phyloP scores from a whole-genome alignment of 78 protist genomes.

The Dictyostelium firmibasis region DNA sequence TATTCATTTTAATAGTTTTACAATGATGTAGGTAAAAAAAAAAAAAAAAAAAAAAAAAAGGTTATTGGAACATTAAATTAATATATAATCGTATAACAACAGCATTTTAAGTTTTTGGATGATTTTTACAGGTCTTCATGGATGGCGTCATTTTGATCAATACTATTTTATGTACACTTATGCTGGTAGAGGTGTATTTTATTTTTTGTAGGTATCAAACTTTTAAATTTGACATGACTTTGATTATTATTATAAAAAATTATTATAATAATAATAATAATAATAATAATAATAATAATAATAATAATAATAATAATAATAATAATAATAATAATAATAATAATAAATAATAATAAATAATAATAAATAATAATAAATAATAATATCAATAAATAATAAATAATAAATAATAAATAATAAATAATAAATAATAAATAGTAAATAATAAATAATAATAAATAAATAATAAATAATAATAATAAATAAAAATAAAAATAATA shows the following conservation, averaged over 20 bases:
- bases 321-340: not conserved
- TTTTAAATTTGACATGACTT: too few relatives aligned
- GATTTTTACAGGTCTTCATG: conserved; percentile 39
- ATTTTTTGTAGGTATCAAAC: conserved; percentile 31
- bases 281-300: not conserved
- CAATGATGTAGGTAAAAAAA: not conserved
- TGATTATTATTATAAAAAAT: too few relatives aligned
- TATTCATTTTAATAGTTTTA: conserved; percentile 1
- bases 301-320: too few relatives aligned
- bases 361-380: not conserved
- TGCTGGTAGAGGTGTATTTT: conserved; percentile 63
- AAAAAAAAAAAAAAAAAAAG: not conserved
- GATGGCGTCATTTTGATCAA: conserved; percentile 30
- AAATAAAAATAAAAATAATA: too few relatives aligned
- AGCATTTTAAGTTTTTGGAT: conserved; percentile 32
- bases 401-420: too few relatives aligned
- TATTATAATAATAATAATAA: not conserved
- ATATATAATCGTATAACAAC: not conserved
- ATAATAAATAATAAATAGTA: too few relatives aligned
- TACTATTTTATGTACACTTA: conserved; percentile 67
- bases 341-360: not conserved
- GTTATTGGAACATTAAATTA: not conserved
- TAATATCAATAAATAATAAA: too few relatives aligned
- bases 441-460: too few relatives aligned
- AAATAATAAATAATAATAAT: too few relatives aligned